phyloP scores from a whole-genome alignment of 257 asterid species.

The Forsythia suspensa region DNA sequence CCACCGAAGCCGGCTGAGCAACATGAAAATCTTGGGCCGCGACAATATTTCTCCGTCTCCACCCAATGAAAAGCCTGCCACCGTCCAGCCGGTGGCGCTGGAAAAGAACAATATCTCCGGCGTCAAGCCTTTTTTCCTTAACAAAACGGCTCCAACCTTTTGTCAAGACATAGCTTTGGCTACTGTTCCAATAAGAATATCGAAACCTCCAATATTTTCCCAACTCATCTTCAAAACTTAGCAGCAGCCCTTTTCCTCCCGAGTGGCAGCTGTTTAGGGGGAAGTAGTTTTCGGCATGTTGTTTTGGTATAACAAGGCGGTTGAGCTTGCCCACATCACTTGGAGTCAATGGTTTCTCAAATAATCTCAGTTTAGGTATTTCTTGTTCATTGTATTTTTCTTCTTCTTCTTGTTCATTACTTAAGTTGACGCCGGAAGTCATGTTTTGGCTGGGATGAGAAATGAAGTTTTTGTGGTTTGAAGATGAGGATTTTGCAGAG shows the following conservation, averaged over 20 bases:
- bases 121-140: conserved; percentile 78
- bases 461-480: conserved; percentile 15
- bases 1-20: conserved; percentile 11
- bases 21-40: neutral
- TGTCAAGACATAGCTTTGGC: conserved; percentile 91
- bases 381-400: neutral
- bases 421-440: neutral
- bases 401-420: too few relatives aligned
- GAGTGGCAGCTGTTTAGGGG: conserved; percentile 44
- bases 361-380: conserved; percentile 50
- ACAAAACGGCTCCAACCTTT: conserved; percentile 97
- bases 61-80: conserved; percentile 67
- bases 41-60: conserved; percentile 55
- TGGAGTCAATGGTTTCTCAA: conserved; percentile 87
- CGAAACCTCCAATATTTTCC: conserved; percentile 84
- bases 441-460: neutral
- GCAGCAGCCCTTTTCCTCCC: conserved; percentile 48
- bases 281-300: conserved; percentile 84
- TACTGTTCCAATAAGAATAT: conserved; percentile 93
- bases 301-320: conserved; percentile 91
- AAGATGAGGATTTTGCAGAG: conserved; percentile 33
- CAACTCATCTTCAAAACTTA: conserved; percentile 74
- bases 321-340: conserved; percentile 95
- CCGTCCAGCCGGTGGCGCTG: conserved; percentile 55
- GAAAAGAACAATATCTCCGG: conserved; percentile 77